Evolutionary conservation across 1,284 basidiomycete species (phyloP).

Genomic region (Dichomitus squalens): DNA sequence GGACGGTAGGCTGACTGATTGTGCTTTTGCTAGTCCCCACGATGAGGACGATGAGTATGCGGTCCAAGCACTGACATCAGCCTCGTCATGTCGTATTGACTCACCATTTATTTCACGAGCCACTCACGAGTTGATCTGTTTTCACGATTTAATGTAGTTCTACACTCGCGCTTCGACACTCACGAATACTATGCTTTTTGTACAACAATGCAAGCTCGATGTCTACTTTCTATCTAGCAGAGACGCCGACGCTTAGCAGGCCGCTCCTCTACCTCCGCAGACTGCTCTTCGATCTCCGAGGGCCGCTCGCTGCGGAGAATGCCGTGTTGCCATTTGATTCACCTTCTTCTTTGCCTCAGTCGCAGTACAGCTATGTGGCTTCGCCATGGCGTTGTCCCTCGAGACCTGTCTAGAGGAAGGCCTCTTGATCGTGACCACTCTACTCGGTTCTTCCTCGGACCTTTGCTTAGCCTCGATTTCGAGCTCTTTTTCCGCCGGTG

Average conservation of each 20-base stretch:
- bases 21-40: slow-evolving; percentile 52
- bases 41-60: slow-evolving; percentile 68
- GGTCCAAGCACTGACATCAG: slow-evolving; percentile 39
- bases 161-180: neutral
- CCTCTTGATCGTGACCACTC: neutral
- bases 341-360: neutral
- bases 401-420: neutral
- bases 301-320: neutral
- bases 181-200: neutral
- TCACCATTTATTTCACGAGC: neutral
- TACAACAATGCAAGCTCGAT: too few species aligned
- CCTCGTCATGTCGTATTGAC: neutral
- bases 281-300: too few species aligned
- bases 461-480: neutral
- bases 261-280: neutral
- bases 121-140: neutral
- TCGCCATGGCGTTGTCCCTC: neutral
- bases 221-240: too few species aligned
- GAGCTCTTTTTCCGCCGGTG: neutral
- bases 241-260: neutral
- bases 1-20: neutral
- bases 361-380: neutral
- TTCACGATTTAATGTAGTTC: neutral
- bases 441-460: neutral
- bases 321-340: neutral